These are phyloP conservation scores for Sclerotinia minor DNA, from an alignment of 2,329 filamentous ascomycete genomes.

Conservation along the genomic window DNA sequence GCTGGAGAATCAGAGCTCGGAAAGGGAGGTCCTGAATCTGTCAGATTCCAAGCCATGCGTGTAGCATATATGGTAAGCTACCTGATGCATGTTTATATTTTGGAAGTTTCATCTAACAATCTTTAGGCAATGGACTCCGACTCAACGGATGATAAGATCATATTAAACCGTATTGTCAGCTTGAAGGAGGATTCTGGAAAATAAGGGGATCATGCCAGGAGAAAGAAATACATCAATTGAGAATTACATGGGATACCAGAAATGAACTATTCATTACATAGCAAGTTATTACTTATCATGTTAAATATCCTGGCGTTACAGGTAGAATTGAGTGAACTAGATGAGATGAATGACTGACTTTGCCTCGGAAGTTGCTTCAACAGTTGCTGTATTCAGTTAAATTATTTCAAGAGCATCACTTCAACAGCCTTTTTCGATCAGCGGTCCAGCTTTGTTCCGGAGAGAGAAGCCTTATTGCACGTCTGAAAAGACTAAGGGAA, in stretches of 20 bases:
- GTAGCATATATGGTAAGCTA: constrained; percentile 64
- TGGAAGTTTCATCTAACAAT: constrained; percentile 20
- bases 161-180: constrained; percentile 89
- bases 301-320: neutral
- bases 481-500: neutral
- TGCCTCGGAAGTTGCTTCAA: too few species aligned
- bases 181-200: constrained; percentile 86
- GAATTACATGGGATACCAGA: neutral
- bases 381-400: neutral
- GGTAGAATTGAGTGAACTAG: neutral
- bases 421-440: neutral
- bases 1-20: constrained; percentile 63
- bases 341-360: neutral
- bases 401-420: neutral
- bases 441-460: neutral
- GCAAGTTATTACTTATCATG: neutral
- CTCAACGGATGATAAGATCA: constrained; percentile 73
- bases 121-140: constrained; percentile 70
- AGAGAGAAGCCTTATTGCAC: neutral
- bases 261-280: neutral
- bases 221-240: neutral
- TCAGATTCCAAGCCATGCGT: constrained; percentile 89
- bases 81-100: neutral
- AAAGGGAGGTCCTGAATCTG: constrained; percentile 66
- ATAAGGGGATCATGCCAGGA: constrained; percentile 34